These are phyloP conservation scores for Aureobasidium leucospermi DNA, from an alignment of 2,329 filamentous ascomycete genomes.

Conservation along the genomic window DNA sequence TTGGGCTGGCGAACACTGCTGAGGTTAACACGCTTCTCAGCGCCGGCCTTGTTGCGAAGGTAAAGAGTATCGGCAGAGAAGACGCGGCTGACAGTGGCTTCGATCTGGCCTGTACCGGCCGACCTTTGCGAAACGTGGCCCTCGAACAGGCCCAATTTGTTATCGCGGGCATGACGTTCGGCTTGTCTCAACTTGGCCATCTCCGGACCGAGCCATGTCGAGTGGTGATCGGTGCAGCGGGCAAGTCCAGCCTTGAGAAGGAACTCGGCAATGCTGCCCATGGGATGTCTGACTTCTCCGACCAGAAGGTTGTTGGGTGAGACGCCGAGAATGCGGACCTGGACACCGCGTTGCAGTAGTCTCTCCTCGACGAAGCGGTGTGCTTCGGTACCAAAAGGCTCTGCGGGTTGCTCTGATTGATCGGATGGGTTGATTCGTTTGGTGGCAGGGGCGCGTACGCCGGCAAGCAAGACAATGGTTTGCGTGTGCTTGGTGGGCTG, in stretches of 20 bases:
- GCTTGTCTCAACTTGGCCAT: constrained; percentile 82
- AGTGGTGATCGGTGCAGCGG: constrained; percentile 91
- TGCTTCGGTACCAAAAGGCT: constrained; percentile 85
- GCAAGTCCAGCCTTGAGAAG: constrained; percentile 83
- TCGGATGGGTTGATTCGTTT: constrained; percentile 73
- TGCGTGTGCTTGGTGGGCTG: constrained; percentile 80
- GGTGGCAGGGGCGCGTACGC: constrained; percentile 82
- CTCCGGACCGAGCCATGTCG: constrained; percentile 77
- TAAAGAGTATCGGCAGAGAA: constrained; percentile 84
- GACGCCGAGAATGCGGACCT: constrained; percentile 74
- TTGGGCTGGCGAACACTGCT: constrained; percentile 95
- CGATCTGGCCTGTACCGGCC: constrained; percentile 54
- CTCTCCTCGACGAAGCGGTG: constrained; percentile 79
- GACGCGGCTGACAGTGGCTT: constrained; percentile 78
- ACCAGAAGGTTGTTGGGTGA: constrained; percentile 91
- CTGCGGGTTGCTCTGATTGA: constrained; percentile 72
- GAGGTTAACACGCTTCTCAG: constrained; percentile 82
- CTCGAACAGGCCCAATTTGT: constrained; percentile 73
- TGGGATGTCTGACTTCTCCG: constrained; percentile 74
- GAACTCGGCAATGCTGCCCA: constrained; percentile 86
- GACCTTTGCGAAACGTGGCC: constrained; percentile 64
- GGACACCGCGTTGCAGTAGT: constrained; percentile 77
- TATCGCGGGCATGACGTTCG: constrained; percentile 75
- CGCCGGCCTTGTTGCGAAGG: constrained; percentile 74
- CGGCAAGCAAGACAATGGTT: constrained; percentile 81